phyloP scores from a whole-genome alignment of 176 grass and related monocot genomes.

The Raddia guianensis region DNA sequence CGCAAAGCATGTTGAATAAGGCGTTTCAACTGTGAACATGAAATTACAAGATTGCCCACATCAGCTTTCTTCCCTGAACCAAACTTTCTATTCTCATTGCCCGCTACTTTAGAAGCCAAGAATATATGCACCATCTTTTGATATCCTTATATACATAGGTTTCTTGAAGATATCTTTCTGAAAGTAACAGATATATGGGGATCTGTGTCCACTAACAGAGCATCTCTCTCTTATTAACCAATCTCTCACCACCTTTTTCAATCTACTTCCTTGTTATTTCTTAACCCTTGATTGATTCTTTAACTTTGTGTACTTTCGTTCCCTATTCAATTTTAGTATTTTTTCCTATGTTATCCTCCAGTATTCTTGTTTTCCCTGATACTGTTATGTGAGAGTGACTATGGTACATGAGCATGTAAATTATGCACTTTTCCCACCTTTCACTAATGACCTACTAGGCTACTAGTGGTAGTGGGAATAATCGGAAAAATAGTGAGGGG shows the following conservation, averaged over 20 bases:
- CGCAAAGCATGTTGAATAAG: neutral
- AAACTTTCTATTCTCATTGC: conserved; percentile 12
- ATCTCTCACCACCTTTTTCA: conserved; percentile 12
- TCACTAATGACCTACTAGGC: neutral
- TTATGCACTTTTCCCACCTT: neutral
- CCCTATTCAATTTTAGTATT: neutral
- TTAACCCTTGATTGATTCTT: neutral
- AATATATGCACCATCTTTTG: conserved; percentile 38
- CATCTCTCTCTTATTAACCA: conserved; percentile 26
- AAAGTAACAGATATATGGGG: conserved; percentile 42
- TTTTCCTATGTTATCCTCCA: conserved; percentile 8
- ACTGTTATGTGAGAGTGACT: neutral
- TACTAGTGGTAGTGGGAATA: neutral
- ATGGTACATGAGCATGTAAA: neutral
- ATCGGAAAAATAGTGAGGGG: neutral
- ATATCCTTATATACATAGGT: conserved; percentile 16
- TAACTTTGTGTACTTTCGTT: conserved; percentile 3
- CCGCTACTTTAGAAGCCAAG: conserved; percentile 35
- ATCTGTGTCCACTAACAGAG: conserved; percentile 20
- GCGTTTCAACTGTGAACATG: conserved; percentile 8
- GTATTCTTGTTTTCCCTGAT: neutral
- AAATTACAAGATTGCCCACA: neutral
- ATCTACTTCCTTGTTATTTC: neutral
- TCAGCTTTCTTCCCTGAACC: conserved; percentile 21
- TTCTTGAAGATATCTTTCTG: conserved; percentile 26